Evolutionary conservation across 768 basidiomycete species (phyloP), one percentile per base, ranked within the genome.

Genomic region (Phallus indusiatus): DNA sequence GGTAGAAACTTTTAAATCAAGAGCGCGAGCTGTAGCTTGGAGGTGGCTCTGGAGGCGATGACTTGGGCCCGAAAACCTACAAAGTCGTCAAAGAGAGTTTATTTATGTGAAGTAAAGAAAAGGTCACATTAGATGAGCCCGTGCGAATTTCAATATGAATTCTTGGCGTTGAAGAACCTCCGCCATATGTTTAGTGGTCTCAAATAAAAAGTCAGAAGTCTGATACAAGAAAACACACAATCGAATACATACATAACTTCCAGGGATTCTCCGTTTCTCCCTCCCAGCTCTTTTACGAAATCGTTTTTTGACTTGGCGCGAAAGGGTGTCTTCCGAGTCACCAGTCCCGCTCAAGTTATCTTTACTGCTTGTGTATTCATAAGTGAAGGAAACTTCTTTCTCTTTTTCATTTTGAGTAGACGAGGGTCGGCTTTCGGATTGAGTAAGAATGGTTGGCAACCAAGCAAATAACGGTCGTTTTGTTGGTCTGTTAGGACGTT

Each of bases 131-230:
- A 77, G 75, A 56, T 76, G 68, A 2, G 75, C 74, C 28, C 76
- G 63, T 12, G 73, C 75, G 21, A 76, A 68, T 62, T 76, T 77
- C 61, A 78, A 67, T 56, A 78, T 64, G 67, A 77, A 78, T 55
- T 78, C 73, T 61, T 76, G 77, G 21, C 76, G 66, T 16, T 73
- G 69, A 21, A 76, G 62, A 48, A 76, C 71, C 1, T 86, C 84
- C 1, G 90, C 90, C 28, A 92, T 85, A 64, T 93, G 89, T 55
- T 83, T 84, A 21, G 88, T 89, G 61, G 89, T 90, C 88, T 89
- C 24, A 37, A 20, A 49, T 11, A 18, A 10, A 24, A 47, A 28
- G 3, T 3, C 47, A 54, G 42, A 52, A n/a, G n/a, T 18, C 55
- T 37, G 35, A 42, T 10, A 42, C 42, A 42, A 42, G 42, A 42